Base-by-base conservation (phyloP, 345 rosid species). In the Aquilaria yunnanensis region DNA sequence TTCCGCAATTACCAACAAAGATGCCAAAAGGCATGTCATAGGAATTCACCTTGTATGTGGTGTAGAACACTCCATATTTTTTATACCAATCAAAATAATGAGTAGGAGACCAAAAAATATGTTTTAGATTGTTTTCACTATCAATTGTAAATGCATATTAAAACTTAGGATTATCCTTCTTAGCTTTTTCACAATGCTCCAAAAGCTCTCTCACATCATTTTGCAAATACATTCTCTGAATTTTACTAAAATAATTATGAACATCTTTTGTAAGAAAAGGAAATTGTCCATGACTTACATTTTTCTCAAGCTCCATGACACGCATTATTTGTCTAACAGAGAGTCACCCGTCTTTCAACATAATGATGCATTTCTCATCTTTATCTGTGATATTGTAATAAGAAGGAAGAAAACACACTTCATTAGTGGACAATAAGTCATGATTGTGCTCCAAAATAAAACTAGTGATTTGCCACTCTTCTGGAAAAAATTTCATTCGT, bases 401-500 rank as follows among this genome's bases (percentile, higher is more conserved):
- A 33, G 47, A 1, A n/a, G 49, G 4, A 14, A 52, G 34, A 37
- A 51, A 62, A 0, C 57, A 0, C n/a, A 34, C 9, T 37, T 51
- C 47, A 4, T 12, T 10, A 14, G 57, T 32, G 43, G 32, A 32
- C 56, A 51, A n/a, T 10, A 51, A 0, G 9, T 10, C 16, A 12
- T 62, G 66, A 37, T 14, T 52, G 16, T 52, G 57, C 5, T 62
- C 66, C 5, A 8, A 29, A 10, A 34, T 50, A 52, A 62, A 52
- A 1, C 23, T 34, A 33, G 34, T 51, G 9, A 62, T 50, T 31
- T 62, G 37, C 34, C 66, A 62, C 5, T 62, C 49, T 51, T 32
- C 0, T 5, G n/a, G 50, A 23, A 52, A 62, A 34, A 51, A 23
- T 62, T 14, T 62, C 66, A 41, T 13, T 33, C 14, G 66, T 33